These are phyloP conservation scores for Helotiales sp. DNA, from an alignment of 2,329 filamentous ascomycete species.

Conservation along the genomic window DNA sequence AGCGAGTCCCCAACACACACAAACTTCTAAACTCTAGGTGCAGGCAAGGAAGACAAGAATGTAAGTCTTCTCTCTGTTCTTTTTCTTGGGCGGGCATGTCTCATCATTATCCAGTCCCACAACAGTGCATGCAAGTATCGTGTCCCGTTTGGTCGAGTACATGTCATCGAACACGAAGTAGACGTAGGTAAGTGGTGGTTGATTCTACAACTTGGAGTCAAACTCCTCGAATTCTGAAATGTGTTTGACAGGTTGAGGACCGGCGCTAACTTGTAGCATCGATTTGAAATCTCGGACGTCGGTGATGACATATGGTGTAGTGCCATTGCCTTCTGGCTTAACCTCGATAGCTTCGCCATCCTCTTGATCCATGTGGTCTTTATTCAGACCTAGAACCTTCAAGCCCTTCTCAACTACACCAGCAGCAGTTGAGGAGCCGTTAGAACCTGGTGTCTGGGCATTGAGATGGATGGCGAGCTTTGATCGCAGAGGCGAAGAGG, in stretches of 20 bases:
- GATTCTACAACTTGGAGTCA: constrained; percentile 71
- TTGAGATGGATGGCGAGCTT: constrained; percentile 85
- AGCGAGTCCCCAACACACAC: too few relatives aligned
- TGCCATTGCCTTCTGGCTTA: constrained; percentile 49
- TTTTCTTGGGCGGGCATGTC: neutral
- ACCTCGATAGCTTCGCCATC: constrained; percentile 29
- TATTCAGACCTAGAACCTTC: constrained; percentile 39
- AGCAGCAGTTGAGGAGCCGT: constrained; percentile 44
- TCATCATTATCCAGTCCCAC: neutral
- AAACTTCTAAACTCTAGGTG: too few relatives aligned
- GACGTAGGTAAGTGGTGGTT: neutral
- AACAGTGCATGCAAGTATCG: neutral
- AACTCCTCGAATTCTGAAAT: constrained; percentile 85
- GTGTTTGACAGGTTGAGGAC: constrained; percentile 74
- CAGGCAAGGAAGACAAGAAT: neutral
- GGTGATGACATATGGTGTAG: constrained; percentile 67
- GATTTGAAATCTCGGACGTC: constrained; percentile 85
- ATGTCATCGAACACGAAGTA: neutral
- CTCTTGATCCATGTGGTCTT: constrained; percentile 44
- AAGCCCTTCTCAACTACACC: constrained; percentile 47
- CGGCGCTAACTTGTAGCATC: constrained; percentile 71
- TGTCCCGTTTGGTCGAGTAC: neutral
- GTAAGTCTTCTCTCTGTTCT: neutral
- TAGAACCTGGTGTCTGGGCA: constrained; percentile 63
- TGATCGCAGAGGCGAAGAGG: constrained; percentile 73